Base-by-base conservation (phyloP, 1,284 basidiomycete species). In the Microbotryum scabiosae region DNA sequence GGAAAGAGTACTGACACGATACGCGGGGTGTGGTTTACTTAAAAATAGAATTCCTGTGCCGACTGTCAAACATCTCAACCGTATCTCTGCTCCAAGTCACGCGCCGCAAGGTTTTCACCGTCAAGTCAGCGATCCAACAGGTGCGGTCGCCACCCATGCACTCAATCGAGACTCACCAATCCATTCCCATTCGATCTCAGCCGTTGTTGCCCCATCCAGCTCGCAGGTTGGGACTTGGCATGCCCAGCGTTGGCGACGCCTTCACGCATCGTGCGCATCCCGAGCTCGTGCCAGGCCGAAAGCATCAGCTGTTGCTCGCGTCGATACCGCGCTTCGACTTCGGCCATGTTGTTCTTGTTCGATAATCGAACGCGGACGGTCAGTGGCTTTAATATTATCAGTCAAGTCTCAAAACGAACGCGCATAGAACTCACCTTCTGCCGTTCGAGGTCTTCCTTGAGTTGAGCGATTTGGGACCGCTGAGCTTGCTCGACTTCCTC, bases 281-380 rank as follows among this genome's bases (percentile, higher is more conserved):
- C 86, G 46, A 82, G 75, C 48, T 78, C 79, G 72, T 90, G 88
- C 66, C 90, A 79, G 12, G 84, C 82, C 55, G 84, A 81, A 25
- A 90, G 77, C 84, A 93, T 86, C 57, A 90, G 79, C 67, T 85
- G 82, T 67, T 90, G 87, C 73, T 93, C 90, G 54, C 81, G 79
- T 59, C 81, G 79, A 72, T 90, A 88, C 26, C 82, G 81, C 61
- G 78, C 79, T 52, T 80, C 81, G 50, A 80, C 75, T 45, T 87
- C 85, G 36, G 52, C 51, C 49, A 74, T 71, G 65, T 81, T 76
- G 8, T 62, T 53, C 60, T 69, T 21, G 12, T 49, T 21, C 47
- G 5, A n/a, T 21, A 9, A 49, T 1, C 16, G 3, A 26, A 49
- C 16, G 21, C 47, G 21, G 21, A 21, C 20, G 7, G 23, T 3